Percentiles rank a stretch among this genome's conserved stretches.
Conservation (phyloP, 495 filamentous ascomycete species). For the Lasiosphaeria ovina region DNA sequence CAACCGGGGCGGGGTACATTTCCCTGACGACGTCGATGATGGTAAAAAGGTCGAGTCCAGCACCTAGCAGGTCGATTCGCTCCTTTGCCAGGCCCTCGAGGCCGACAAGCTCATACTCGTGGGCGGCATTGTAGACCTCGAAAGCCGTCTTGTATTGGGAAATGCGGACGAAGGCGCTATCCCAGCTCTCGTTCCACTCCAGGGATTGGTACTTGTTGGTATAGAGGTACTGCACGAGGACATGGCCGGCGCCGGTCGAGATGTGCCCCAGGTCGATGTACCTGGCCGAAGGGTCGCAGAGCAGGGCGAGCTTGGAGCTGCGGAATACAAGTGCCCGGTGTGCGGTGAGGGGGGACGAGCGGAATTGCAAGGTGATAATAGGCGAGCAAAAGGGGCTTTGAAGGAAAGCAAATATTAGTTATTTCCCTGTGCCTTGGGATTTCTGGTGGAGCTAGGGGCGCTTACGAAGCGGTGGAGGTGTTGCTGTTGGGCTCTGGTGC, state of each 20-base stretch:
- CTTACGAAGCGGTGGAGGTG: too few relatives aligned
- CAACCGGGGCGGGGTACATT: slow-evolving; percentile 11
- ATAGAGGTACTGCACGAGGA: slow-evolving; percentile 32
- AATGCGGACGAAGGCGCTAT: neutral
- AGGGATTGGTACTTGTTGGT: slow-evolving; percentile 5
- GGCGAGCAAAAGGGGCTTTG: slow-evolving; percentile 27
- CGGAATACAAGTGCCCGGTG: slow-evolving; percentile 19
- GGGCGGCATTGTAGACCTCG: slow-evolving; percentile 18
- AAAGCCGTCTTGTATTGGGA: slow-evolving; percentile 12
- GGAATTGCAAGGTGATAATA: slow-evolving; percentile 18
- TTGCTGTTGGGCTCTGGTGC: too few relatives aligned
- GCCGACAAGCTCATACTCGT: slow-evolving; percentile 10
- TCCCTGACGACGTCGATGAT: slow-evolving; percentile 22
- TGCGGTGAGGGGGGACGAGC: slow-evolving; percentile 16
- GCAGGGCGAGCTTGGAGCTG: slow-evolving; percentile 12
- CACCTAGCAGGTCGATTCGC: slow-evolving; percentile 14
- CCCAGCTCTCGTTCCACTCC: neutral
- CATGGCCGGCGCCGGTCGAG: slow-evolving; percentile 25
- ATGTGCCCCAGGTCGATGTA: slow-evolving; percentile 11
- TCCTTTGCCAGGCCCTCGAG: slow-evolving; percentile 19
- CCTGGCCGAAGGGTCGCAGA: slow-evolving; percentile 8
- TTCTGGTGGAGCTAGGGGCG: too few relatives aligned
- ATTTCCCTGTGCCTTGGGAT: too few relatives aligned
- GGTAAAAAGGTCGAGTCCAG: slow-evolving; percentile 13
- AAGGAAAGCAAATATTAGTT: too few relatives aligned